Evolutionary conservation across 768 basidiomycete genomes (phyloP).

Genomic region (Pleurotus citrinopileatus): DNA sequence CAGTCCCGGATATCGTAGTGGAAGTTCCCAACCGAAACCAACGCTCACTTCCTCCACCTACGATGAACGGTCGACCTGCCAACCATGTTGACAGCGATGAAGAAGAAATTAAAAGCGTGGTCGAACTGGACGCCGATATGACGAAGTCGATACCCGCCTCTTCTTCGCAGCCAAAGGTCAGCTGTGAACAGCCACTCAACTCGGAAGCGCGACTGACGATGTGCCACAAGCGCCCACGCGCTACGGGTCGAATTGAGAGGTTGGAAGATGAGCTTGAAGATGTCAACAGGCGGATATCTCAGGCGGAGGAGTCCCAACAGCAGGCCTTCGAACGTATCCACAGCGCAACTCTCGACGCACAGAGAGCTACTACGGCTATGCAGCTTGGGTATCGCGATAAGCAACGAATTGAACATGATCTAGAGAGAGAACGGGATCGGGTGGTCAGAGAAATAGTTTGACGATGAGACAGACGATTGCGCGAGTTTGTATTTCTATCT

Average conservation of each 20-base stretch:
- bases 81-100: not conserved
- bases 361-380: not conserved
- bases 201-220: no score
- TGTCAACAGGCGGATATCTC: not conserved
- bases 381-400: not conserved
- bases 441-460: not conserved
- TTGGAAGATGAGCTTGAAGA: not conserved
- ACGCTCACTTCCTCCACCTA: no score
- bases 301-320: not conserved
- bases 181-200: no score
- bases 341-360: not conserved
- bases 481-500: no score
- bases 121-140: not conserved
- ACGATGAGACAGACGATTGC: no score
- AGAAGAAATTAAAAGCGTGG: not conserved
- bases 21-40: not conserved
- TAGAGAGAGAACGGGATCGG: not conserved
- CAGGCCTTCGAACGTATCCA: not conserved
- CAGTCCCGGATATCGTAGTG: not conserved
- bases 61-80: no score
- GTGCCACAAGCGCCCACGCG: not conserved
- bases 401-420: not conserved
- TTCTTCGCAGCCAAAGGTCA: no score
- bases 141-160: not conserved
- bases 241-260: not conserved